Conservation (phyloP, 441 rosid genomes). For the Cnidoscolus chayamansa region DNA sequence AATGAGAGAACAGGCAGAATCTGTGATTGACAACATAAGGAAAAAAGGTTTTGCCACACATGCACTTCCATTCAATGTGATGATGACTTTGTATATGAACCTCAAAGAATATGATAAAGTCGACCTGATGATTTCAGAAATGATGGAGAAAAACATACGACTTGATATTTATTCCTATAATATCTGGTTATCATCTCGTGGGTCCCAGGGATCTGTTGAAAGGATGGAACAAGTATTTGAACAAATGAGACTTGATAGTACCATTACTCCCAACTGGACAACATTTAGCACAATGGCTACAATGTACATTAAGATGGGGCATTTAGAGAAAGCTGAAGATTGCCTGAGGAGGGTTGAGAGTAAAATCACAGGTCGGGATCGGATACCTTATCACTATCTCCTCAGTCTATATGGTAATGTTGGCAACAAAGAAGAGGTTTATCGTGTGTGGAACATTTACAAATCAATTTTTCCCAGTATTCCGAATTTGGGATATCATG, state of each 20-base stretch:
- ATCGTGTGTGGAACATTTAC: conserved; percentile 75
- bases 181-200: conserved; percentile 84
- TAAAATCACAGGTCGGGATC: conserved; percentile 72
- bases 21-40: conserved; percentile 59
- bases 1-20: conserved; percentile 67
- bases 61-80: conserved; percentile 86
- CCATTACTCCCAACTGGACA: conserved; percentile 80
- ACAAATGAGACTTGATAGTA: conserved; percentile 60
- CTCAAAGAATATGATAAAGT: conserved; percentile 69
- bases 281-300: conserved; percentile 92
- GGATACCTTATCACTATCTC: conserved; percentile 84
- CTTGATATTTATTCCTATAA: conserved; percentile 84
- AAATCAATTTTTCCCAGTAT: conserved; percentile 68
- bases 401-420: conserved; percentile 71
- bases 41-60: conserved; percentile 54
- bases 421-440: conserved; percentile 66
- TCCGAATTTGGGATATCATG: conserved; percentile 86
- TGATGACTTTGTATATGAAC: conserved; percentile 95
- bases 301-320: conserved; percentile 83
- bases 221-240: conserved; percentile 74
- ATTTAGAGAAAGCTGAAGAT: conserved; percentile 64
- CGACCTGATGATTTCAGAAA: conserved; percentile 61
- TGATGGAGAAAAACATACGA: conserved; percentile 58
- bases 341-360: conserved; percentile 73
- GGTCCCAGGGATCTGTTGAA: conserved; percentile 57